phyloP scores from a whole-genome alignment of 2,329 filamentous ascomycete species.

The Diaporthe citrichinensis region DNA sequence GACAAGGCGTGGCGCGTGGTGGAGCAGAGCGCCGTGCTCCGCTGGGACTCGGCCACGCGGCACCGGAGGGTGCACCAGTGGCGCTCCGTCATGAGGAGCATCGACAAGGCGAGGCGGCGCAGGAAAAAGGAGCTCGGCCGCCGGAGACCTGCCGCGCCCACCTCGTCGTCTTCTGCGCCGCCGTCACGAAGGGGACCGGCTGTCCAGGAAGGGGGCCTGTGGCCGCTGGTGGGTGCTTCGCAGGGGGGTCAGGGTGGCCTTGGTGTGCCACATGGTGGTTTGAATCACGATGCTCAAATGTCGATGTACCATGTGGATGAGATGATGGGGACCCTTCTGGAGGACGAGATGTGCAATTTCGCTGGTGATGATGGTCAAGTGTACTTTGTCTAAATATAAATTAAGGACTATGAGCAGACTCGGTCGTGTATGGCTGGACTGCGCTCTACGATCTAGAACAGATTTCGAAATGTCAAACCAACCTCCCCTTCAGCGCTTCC shows the following conservation, averaged over 20 bases:
- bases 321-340: conserved; percentile 7
- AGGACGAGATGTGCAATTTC: conserved; percentile 15
- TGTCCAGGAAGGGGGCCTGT: background rate
- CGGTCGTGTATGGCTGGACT: background rate
- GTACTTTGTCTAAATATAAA: background rate
- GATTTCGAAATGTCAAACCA: background rate
- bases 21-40: conserved; percentile 11
- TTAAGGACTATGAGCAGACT: background rate
- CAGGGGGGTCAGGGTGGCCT: background rate
- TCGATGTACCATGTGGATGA: background rate
- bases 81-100: conserved; percentile 22
- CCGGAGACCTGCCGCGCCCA: background rate
- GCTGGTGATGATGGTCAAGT: background rate
- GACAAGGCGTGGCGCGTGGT: conserved; percentile 24
- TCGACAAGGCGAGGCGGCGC: conserved; percentile 9
- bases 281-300: background rate
- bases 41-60: conserved; percentile 15
- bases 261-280: background rate
- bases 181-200: background rate
- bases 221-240: background rate
- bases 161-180: background rate
- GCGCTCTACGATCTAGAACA: background rate
- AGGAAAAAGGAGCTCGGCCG: conserved; percentile 1
- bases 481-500: conserved; percentile 21
- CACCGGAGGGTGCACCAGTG: conserved; percentile 16